Conservation (phyloP, 202 grass and related monocot genomes). For the Saccharum hybrid region DNA sequence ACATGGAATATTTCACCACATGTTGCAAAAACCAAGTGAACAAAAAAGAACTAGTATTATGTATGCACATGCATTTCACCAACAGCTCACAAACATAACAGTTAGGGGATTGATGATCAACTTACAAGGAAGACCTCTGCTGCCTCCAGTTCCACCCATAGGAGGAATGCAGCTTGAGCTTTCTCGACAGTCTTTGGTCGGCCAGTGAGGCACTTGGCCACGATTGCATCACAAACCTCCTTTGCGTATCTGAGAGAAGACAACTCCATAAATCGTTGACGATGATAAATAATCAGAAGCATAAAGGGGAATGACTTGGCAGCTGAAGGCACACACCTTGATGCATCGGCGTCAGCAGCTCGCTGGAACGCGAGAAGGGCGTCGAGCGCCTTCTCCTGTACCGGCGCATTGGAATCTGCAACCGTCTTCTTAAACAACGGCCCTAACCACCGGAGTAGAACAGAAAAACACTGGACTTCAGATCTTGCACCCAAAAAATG, state of each 20-base stretch:
- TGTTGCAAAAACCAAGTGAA: conserved; percentile 14
- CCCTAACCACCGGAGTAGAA: conserved; percentile 51
- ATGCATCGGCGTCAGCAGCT: conserved; percentile 86
- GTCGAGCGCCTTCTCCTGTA: conserved; percentile 96
- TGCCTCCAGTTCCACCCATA: conserved; percentile 96
- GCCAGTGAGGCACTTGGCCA: conserved; percentile 93
- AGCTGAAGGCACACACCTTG: conserved; percentile 54
- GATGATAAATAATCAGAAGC: conserved; percentile 26
- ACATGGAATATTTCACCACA: neutral
- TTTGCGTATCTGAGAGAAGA: conserved; percentile 69
- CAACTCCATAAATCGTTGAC: conserved; percentile 37
- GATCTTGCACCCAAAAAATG: conserved; percentile 51
- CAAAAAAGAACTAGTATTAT: neutral
- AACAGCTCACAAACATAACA: conserved; percentile 5
- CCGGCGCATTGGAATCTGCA: conserved; percentile 92
- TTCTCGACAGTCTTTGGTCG: conserved; percentile 98
- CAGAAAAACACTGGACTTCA: conserved; percentile 42
- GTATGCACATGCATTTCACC: conserved; percentile 18
- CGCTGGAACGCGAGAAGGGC: conserved; percentile 87
- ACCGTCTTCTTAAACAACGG: conserved; percentile 95
- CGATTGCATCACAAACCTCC: conserved; percentile 93
- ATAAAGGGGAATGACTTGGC: neutral
- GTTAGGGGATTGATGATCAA: conserved; percentile 12
- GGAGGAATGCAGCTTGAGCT: conserved; percentile 81
- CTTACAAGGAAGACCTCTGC: conserved; percentile 90